Evolutionary conservation across 768 basidiomycete species (phyloP).

Genomic region (Boletus rubropictus): DNA sequence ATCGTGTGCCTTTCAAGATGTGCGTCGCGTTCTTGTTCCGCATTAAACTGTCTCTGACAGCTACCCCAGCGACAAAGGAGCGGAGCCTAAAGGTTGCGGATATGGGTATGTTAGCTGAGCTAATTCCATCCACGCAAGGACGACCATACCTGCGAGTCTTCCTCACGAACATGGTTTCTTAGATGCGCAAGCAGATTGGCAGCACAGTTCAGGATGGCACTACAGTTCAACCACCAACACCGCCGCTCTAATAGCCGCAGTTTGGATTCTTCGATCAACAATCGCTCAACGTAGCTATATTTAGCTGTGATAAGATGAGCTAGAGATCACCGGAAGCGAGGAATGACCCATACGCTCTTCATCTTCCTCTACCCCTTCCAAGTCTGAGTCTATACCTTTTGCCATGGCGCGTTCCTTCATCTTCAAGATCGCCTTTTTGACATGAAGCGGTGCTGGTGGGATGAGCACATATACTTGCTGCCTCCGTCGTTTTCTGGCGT

Average conservation of each 20-base stretch:
- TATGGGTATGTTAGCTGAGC: constrained; percentile 5
- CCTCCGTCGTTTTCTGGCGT: constrained; percentile 23
- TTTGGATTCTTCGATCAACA: constrained; percentile 44
- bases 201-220: constrained; percentile 47
- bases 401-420: constrained; percentile 10
- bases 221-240: constrained; percentile 61
- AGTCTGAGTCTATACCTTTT: constrained; percentile 17
- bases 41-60: constrained; percentile 43
- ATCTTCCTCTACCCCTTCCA: constrained; percentile 16
- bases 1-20: constrained; percentile 51
- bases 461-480: constrained; percentile 26
- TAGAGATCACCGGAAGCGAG: constrained; percentile 16
- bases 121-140: neutral
- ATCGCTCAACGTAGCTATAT: constrained; percentile 34
- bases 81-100: constrained; percentile 24
- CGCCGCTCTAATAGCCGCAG: constrained; percentile 40
- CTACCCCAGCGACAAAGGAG: constrained; percentile 52
- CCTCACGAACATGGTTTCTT: constrained; percentile 32
- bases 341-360: constrained; percentile 30
- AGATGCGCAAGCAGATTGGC: constrained; percentile 48
- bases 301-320: constrained; percentile 36
- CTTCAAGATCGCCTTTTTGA: constrained; percentile 17
- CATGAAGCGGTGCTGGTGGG: constrained; percentile 21
- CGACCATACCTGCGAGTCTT: constrained; percentile 25
- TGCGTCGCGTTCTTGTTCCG: constrained; percentile 31